Percentiles rank a stretch among this genome's conserved stretches.
Conservation (phyloP, 2,329 filamentous ascomycete genomes). For the Amauroascus verrucosus region DNA sequence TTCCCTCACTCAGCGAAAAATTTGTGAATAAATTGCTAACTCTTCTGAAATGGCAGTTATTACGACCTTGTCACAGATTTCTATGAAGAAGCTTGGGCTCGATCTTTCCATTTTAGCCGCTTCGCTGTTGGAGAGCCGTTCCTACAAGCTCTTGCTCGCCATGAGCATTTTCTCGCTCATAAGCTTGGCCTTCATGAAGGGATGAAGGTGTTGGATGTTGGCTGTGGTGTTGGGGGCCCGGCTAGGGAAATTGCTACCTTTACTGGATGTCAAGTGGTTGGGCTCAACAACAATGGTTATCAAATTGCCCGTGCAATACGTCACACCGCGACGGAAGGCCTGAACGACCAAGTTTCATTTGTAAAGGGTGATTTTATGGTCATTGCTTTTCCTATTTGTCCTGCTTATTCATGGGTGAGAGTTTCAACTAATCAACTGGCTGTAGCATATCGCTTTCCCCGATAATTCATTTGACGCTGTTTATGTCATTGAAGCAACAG, state of each 20-base stretch:
- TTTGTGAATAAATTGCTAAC: background rate
- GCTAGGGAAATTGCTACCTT: conserved; percentile 24
- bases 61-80: conserved; percentile 19
- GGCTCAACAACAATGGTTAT: conserved; percentile 23
- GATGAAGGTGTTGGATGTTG: conserved; percentile 26
- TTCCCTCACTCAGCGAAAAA: background rate
- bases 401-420: too few relatives aligned
- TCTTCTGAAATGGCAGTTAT: conserved; percentile 14
- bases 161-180: conserved; percentile 24
- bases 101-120: conserved; percentile 21
- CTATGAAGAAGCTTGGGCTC: conserved; percentile 19
- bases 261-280: conserved; percentile 22
- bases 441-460: conserved; percentile 19
- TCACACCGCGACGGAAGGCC: conserved; percentile 13
- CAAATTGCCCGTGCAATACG: conserved; percentile 22
- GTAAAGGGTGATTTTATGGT: conserved; percentile 22
- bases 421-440: background rate
- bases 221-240: conserved; percentile 25
- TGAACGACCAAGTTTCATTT: conserved; percentile 18
- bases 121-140: conserved; percentile 19
- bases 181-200: conserved; percentile 17
- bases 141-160: conserved; percentile 17
- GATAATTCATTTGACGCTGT: conserved; percentile 23
- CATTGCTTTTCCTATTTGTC: background rate
- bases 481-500: conserved; percentile 26